These are phyloP conservation scores for Puccinia polysora DNA, from an alignment of 1,284 basidiomycete species.

Conservation along the genomic window DNA sequence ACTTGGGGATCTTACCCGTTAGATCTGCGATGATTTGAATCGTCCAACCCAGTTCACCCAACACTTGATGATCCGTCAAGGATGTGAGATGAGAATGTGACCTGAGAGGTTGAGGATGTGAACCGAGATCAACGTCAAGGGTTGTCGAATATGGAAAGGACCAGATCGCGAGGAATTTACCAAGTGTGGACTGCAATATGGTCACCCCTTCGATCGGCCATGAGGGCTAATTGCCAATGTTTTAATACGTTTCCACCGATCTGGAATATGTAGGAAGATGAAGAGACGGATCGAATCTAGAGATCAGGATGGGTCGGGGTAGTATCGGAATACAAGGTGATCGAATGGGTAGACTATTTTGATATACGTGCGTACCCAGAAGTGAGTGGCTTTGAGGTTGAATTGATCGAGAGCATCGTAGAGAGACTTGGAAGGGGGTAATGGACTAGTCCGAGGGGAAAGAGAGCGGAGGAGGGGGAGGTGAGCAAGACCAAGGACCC, in stretches of 20 bases:
- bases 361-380: slow-evolving; percentile 24
- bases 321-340: too few relatives aligned
- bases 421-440: slow-evolving; percentile 23
- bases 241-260: slow-evolving; percentile 39
- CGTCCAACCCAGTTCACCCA: slow-evolving; percentile 43
- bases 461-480: background rate
- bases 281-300: background rate
- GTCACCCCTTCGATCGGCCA: slow-evolving; percentile 16
- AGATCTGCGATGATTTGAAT: slow-evolving; percentile 41
- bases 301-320: background rate
- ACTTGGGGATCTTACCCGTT: slow-evolving; percentile 33
- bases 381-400: slow-evolving; percentile 28
- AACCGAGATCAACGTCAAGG: background rate
- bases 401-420: slow-evolving; percentile 27
- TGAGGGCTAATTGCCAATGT: slow-evolving; percentile 14
- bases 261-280: background rate
- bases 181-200: slow-evolving; percentile 43
- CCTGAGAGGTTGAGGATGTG: slow-evolving; percentile 1
- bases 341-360: too few relatives aligned
- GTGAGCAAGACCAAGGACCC: background rate
- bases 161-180: background rate
- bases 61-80: slow-evolving; percentile 9
- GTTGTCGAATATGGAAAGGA: background rate
- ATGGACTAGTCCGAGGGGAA: background rate
- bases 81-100: slow-evolving; percentile 35